Base-by-base conservation (phyloP, 2,329 filamentous ascomycete species). In the Apiospora saccharicola region DNA sequence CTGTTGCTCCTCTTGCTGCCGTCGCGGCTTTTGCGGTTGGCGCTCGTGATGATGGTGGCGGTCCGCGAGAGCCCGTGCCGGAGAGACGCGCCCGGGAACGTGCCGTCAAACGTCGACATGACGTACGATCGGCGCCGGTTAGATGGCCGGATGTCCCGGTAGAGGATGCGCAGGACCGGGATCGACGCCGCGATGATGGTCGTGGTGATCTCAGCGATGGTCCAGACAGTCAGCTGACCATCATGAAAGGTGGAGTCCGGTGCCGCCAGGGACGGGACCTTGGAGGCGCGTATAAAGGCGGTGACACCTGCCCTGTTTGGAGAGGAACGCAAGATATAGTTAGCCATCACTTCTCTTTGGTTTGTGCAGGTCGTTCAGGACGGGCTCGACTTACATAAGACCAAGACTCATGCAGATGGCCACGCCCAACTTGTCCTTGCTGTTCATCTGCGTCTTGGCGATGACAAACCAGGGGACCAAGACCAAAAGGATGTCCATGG, bases 401-500 rank as follows among this genome's bases (percentile, higher is more conserved):
- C 80, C 81, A 44, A 84, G 76, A 68, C 82, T 83, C 75, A 84
- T 79, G 16, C 80, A 81, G 13, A 80, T 70, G 1, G 79, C 79
- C 13, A 84, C 79, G 4, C 80, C 78, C 30, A 82, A 75, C 70
- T 83, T 84, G 34, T 83, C 82, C 61, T 80, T 81, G 44, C 75
- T 78, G 34, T 76, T 79, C 77, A 84, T 83, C 19, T 82, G 78
- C 10, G 83, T 72, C 14, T 79, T 75, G 74, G 77, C 77, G 26
- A 83, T 78, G 71, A 83, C 80, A 8, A 78, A 73, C 83, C 82
- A 85, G 1, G 83, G 82, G 30, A 84, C 74, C 2, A 79, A 68
- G 1, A 82, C 81, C 2, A 84, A 77, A 24, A 82, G 76, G n/a
- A 84, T 79, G 46, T 85, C 82, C 68, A 81, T 75, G n/a, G 77